phyloP scores from a whole-genome alignment of 768 basidiomycete genomes.

The Lactarius evosmus region DNA sequence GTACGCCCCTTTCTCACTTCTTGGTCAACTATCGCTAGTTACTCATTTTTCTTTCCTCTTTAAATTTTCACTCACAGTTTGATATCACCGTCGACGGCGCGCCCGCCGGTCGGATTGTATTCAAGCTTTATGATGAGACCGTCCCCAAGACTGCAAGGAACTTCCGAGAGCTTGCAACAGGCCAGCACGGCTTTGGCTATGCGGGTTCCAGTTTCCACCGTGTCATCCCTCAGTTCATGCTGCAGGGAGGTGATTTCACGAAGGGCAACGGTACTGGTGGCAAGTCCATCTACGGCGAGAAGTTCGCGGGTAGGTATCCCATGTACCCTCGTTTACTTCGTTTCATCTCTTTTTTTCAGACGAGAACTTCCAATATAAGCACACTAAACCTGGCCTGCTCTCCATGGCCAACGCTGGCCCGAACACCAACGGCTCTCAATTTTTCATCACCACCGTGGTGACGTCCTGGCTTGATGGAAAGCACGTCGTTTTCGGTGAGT shows the following conservation, averaged over 20 bases:
- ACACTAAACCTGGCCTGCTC: constrained; percentile 63
- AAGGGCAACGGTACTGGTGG: constrained; percentile 64
- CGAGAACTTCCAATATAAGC: constrained; percentile 80
- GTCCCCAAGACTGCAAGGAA: constrained; percentile 75
- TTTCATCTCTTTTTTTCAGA: constrained; percentile 43
- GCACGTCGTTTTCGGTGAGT: constrained; percentile 81
- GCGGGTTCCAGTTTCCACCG: constrained; percentile 72
- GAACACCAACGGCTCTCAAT: constrained; percentile 84
- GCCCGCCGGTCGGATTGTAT: constrained; percentile 57
- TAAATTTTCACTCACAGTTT: constrained; percentile 46
- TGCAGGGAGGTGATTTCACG: constrained; percentile 90
- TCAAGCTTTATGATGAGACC: constrained; percentile 81
- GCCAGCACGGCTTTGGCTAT: constrained; percentile 74
- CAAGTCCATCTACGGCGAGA: constrained; percentile 72
- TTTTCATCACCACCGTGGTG: constrained; percentile 84
- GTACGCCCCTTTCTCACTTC: constrained; percentile 32
- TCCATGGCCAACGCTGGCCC: constrained; percentile 80
- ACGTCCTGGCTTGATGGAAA: constrained; percentile 79
- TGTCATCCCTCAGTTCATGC: constrained; percentile 81
- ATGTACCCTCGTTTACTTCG: not conserved
- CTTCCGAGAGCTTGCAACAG: constrained; percentile 88
- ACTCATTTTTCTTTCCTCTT: not conserved
- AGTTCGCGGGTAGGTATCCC: constrained; percentile 52
- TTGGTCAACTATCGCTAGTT: not conserved
- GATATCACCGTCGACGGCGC: constrained; percentile 51